Conservation (phyloP, 108 stramenopile genomes). For the Nitzschia palea region DNA sequence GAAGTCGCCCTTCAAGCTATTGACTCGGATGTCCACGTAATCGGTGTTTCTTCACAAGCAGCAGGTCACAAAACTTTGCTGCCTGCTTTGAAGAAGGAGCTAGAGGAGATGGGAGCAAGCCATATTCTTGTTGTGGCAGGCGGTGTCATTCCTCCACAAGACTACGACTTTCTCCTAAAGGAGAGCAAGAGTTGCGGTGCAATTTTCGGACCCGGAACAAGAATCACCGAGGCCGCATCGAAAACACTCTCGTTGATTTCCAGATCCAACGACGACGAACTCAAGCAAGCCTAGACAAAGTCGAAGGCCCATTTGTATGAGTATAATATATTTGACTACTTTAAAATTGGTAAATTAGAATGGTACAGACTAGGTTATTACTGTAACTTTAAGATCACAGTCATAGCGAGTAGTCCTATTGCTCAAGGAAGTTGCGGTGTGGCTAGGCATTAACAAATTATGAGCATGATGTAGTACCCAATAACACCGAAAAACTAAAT, state of each 20-base stretch:
- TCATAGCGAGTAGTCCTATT: too few relatives aligned
- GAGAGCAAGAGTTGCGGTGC: slow-evolving; percentile 81
- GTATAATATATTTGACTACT: too few relatives aligned
- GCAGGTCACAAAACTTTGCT: slow-evolving; percentile 97
- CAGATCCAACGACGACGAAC: background rate
- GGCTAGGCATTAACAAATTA: too few relatives aligned
- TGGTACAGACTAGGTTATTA: too few relatives aligned
- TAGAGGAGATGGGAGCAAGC: slow-evolving; percentile 78
- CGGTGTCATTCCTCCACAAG: slow-evolving; percentile 95
- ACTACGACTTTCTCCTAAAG: slow-evolving; percentile 88
- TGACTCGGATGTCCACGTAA: slow-evolving; percentile 97
- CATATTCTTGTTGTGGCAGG: slow-evolving; percentile 93
- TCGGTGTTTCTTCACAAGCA: slow-evolving; percentile 95
- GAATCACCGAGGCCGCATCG: slow-evolving; percentile 86
- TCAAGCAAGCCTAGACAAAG: background rate
- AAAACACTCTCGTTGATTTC: slow-evolving; percentile 76
- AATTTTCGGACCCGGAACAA: slow-evolving; percentile 97
- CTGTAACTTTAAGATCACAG: too few relatives aligned
- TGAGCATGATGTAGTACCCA: too few relatives aligned
- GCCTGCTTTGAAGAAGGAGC: slow-evolving; percentile 87
- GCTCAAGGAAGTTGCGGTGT: too few relatives aligned
- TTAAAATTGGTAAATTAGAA: too few relatives aligned
- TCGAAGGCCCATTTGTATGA: too few relatives aligned
- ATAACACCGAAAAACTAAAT: background rate
- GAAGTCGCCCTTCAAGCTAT: slow-evolving; percentile 95